Base-by-base conservation (phyloP, 139 green algal genomes). In the Chlamydomonas schloesseri region DNA sequence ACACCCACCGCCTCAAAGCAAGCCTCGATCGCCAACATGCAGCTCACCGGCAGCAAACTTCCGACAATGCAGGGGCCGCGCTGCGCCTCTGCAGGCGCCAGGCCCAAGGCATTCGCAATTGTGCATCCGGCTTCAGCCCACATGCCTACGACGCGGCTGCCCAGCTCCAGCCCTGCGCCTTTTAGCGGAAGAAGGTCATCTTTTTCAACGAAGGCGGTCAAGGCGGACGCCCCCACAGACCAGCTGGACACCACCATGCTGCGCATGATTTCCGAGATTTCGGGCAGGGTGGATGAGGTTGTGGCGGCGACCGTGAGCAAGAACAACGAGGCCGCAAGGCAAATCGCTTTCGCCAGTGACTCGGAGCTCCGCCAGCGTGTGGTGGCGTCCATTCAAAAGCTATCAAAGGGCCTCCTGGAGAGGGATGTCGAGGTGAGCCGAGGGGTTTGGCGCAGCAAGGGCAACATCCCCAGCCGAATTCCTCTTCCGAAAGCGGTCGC, bases 401-500 rank as follows among this genome's bases (percentile, higher is more conserved):
- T 98, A 47, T 85, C 93, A 15, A 83, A 90, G 64, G 96, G 96
- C 20, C 88, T 98, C 55, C 89, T 98, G 50, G 96, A 98, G 88
- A 84, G 96, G 14, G 96, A 98, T 28, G 94, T 92, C 13, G 96
- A 98, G 93, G 96, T 97, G 53, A 50, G 88, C 9, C 26, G 18
- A 3, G 2, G 8, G 42, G 64, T 10, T 37, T 71, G 64, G 18
- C 20, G 55, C 2, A 23, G 18, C 55, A 23, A 5, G 55, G 55
- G 55, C 55, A 24, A 24, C 55, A 28, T 62, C 20, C 55, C 20
- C 9, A 62, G 21, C 55, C 55, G 55, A 62, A 62, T 62, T 62
- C 20, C 55, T 24, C 21, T 62, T 50, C 42, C 42, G 42, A 50
- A 50, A 50, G 42, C 42, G 6, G 5, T 50, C 42, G 6, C 8